These are phyloP conservation scores for Xanthoconium separans DNA, from an alignment of 1,284 basidiomycete genomes.

Conservation along the genomic window DNA sequence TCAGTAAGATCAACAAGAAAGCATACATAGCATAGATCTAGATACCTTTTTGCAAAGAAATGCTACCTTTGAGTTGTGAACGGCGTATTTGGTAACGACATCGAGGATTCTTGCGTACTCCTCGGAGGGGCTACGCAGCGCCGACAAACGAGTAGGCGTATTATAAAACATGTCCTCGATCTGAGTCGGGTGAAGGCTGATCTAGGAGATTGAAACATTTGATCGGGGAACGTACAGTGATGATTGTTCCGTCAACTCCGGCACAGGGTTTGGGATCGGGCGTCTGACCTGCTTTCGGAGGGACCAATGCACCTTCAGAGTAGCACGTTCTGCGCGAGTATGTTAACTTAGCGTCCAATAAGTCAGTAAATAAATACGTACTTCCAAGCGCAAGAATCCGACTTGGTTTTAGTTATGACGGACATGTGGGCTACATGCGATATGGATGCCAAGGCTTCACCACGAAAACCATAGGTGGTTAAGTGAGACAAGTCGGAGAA, in stretches of 20 bases:
- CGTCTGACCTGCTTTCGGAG: constrained; percentile 65
- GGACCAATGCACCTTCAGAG: constrained; percentile 69
- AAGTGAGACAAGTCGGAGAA: constrained; percentile 89
- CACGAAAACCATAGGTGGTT: constrained; percentile 94
- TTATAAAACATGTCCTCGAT: constrained; percentile 98
- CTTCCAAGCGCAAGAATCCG: constrained; percentile 88
- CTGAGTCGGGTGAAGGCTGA: constrained; percentile 38
- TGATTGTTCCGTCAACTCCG: constrained; percentile 92
- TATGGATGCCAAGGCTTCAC: constrained; percentile 96
- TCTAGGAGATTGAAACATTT: background rate
- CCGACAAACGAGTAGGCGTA: constrained; percentile 84
- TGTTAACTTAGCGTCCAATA: background rate
- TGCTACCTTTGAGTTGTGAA: constrained; percentile 86
- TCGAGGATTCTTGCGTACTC: constrained; percentile 93
- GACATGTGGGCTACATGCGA: constrained; percentile 91
- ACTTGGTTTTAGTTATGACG: constrained; percentile 86
- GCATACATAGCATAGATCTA: background rate
- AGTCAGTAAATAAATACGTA: constrained; percentile 37
- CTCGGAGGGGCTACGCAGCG: constrained; percentile 84
- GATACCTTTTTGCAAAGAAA: constrained; percentile 90
- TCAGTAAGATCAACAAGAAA: background rate
- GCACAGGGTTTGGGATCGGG: constrained; percentile 87
- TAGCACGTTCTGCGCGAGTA: constrained; percentile 67
- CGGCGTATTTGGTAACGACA: constrained; percentile 92
- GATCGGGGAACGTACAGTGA: constrained; percentile 57